Evolutionary conservation across 306 rosid genomes (phyloP), one percentile per base, ranked within the genome.

Genomic region (Lathyrus sativus): DNA sequence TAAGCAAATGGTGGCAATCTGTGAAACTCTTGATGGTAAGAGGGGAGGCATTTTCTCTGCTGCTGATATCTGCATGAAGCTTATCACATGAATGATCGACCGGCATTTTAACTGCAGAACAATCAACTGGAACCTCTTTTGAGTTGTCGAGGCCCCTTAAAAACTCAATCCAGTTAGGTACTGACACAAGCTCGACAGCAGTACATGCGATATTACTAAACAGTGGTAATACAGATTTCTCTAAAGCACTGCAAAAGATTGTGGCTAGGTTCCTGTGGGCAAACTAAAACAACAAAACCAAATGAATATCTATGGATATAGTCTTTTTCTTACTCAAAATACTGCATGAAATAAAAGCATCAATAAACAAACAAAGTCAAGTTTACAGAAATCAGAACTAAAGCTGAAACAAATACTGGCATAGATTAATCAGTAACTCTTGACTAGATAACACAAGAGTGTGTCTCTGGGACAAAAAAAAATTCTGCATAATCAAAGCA

Each of bases 191-290:
- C 59, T 77, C 76, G 77, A 73, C 56, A 65, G 78, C 75, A 38
- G 80, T 33, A 48, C 57, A 62, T 10, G 78, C 45, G 57, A 62
- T 14, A 72, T 72, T 78, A 60, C 72, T 48, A 67, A 77, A 75
- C 49, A 80, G 72, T 1, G 76, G 83, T 3, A 70, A 61, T 69
- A 78, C 85, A 5, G 73, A 77, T 75, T 84, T 80, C 85, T 85
- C 85, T 81, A 92, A 65, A 54, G 84, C 89, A 62, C 41, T 68
- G 82, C 96, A 92, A 67, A 88, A 85, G 70, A 82, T 79, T 14
- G 82, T 80, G 74, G 91, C 89, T 68, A 92, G 75, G 68, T 75
- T 78, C 87, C 91, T 86, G 93, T 83, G 11, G 76, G 81, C 85
- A 92, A 88, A 88, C 98, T 88, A 82, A 78, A 73, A 75, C 79